phyloP scores from a whole-genome alignment of 1,284 basidiomycete species.

The Mycocalia duriaeana region DNA sequence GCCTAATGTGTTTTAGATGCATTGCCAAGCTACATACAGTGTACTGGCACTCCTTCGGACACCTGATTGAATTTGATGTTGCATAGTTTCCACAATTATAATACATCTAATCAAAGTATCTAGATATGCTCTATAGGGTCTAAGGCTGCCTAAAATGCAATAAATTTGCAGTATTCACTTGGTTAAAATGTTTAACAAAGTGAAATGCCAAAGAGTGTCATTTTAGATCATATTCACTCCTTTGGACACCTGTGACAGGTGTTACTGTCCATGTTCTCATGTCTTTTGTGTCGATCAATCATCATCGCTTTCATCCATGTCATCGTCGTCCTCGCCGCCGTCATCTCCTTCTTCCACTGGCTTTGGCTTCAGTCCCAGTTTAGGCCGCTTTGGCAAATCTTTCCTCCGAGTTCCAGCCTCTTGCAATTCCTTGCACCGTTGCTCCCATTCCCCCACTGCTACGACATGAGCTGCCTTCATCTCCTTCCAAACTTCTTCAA shows the following conservation, averaged over 20 bases:
- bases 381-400: conserved; percentile 6
- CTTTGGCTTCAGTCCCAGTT: background rate
- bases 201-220: too few species aligned
- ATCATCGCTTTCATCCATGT: background rate
- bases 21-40: too few species aligned
- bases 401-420: conserved; percentile 1
- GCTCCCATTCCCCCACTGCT: conserved; percentile 1
- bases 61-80: background rate
- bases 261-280: background rate
- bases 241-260: background rate
- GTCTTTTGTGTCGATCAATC: background rate
- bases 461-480: background rate
- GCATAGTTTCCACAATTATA: too few species aligned
- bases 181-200: too few species aligned
- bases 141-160: too few species aligned
- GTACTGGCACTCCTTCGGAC: background rate
- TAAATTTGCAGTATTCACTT: too few species aligned
- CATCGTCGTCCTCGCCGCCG: conserved; percentile 5
- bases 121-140: too few species aligned
- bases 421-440: background rate
- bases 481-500: conserved; percentile 3
- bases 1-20: too few species aligned
- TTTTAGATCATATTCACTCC: too few species aligned
- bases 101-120: too few species aligned
- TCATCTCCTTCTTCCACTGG: conserved; percentile 2